Conservation (phyloP, 352 stramenopile genomes). For the Globisporangium apiculatum region DNA sequence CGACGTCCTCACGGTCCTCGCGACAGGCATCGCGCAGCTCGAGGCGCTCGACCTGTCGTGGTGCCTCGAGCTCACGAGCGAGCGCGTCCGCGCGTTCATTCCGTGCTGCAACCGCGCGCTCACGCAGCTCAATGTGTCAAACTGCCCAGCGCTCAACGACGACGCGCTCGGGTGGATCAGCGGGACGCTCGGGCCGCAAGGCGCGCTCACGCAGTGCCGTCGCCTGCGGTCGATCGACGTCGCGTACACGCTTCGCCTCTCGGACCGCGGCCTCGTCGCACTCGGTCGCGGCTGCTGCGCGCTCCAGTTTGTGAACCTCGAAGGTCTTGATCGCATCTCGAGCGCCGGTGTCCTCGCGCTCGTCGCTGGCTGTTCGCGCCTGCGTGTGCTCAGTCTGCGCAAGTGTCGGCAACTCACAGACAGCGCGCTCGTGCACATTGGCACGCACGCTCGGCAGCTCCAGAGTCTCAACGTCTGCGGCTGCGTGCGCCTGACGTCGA, state of each 20-base stretch:
- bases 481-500: constrained; percentile 53
- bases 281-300: constrained; percentile 38
- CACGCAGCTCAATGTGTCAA: constrained; percentile 48
- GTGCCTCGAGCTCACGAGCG: constrained; percentile 43
- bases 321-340: constrained; percentile 51
- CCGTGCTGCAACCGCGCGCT: constrained; percentile 55
- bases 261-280: constrained; percentile 44
- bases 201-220: constrained; percentile 51
- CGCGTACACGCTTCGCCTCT: constrained; percentile 49
- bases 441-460: constrained; percentile 36
- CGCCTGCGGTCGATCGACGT: constrained; percentile 64
- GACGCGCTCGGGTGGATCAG: constrained; percentile 67
- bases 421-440: constrained; percentile 34
- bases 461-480: constrained; percentile 55
- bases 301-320: constrained; percentile 73
- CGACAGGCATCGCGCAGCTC: constrained; percentile 49
- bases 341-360: constrained; percentile 39
- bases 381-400: constrained; percentile 58
- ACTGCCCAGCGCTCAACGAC: constrained; percentile 55
- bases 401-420: constrained; percentile 60
- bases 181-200: constrained; percentile 52
- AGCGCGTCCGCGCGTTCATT: constrained; percentile 62
- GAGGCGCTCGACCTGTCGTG: constrained; percentile 53
- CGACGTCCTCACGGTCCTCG: constrained; percentile 64
- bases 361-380: constrained; percentile 33